Base-by-base conservation (phyloP, 1,284 basidiomycete genomes). In the Trametes versicolor region DNA sequence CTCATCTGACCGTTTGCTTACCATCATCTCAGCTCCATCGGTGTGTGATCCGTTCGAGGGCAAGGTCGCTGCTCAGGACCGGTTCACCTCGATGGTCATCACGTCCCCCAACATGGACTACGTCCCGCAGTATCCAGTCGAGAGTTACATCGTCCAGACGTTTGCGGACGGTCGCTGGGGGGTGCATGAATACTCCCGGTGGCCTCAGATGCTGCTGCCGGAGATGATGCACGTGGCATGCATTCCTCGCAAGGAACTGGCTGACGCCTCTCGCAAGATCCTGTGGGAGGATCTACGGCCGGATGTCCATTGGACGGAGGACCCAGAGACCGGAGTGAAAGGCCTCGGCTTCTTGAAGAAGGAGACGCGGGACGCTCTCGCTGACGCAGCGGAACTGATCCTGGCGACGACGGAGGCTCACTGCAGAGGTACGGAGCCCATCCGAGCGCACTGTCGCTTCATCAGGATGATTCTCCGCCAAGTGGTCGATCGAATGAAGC, bases 91-190 rank as follows among this genome's bases (percentile, higher is more conserved):
- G 3, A 39, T 51, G 7, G 45, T 64, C 5, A 41, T 59, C 29
- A 64, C 52, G 0, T 32, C 34, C 0, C 63, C 63, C 13, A 59
- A 64, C 37, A 51, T 54, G 53, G 47, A 48, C 9, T 60, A 29
- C 19, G 58, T 64, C 6, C 63, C 63, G 12, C 19, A 64, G 13
- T 56, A 58, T 27, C 50, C 57, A 1, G 27, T 63, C 19, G 49
- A 51, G 15, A 41, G 49, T 8, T 2, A 4, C 15, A 23, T 52
- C 23, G 48, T 63, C 32, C 19, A 41, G 15, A 58, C 62, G 1
- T 58, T 25, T 51, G 12, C 13, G 6, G 51, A 64, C 34, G 63
- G 63, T 2, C 58, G 41, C 7, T 64, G 57, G 57, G 63, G 63
- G 12, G 10, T 36, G 1, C 57, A 52, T 23, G 58, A 64, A 29